A percentile compares a stretch with the other conserved stretches of the same genome.
These are phyloP conservation scores for Paramecium caudatum DNA, from an alignment of 73 alveolate genomes.

Conservation along the genomic window DNA sequence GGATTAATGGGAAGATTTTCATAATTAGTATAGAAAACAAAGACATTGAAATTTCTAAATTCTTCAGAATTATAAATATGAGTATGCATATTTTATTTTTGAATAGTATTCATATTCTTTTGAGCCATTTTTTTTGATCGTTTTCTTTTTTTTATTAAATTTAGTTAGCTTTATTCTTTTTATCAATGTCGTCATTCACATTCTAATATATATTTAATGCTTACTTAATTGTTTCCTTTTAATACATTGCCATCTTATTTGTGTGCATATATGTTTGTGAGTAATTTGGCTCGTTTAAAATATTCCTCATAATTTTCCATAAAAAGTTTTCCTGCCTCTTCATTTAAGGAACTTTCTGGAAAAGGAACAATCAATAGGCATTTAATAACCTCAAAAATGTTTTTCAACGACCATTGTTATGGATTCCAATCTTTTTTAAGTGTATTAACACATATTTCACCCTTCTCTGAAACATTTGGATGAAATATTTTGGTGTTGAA, in stretches of 20 bases:
- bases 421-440: constrained; percentile 98
- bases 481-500: constrained; percentile 97
- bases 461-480: constrained; percentile 98
- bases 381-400: constrained; percentile 97
- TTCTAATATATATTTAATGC: background rate
- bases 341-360: constrained; percentile 99
- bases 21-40: background rate
- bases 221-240: constrained; percentile 66
- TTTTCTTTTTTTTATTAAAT: constrained; percentile 44
- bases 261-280: constrained; percentile 94
- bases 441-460: constrained; percentile 97
- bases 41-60: background rate
- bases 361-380: constrained; percentile 99
- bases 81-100: background rate
- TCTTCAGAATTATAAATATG: background rate
- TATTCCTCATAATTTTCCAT: constrained; percentile 99
- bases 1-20: background rate
- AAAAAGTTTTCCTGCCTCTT: constrained; percentile 99
- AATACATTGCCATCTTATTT: constrained; percentile 63
- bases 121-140: constrained; percentile 77
- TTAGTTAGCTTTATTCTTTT: background rate
- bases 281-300: constrained; percentile 92
- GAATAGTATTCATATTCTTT: constrained; percentile 68
- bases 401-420: constrained; percentile 92
- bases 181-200: constrained; percentile 32